These are phyloP conservation scores for Carex littledalei DNA, from an alignment of 176 grass and related monocot genomes.

Conservation along the genomic window DNA sequence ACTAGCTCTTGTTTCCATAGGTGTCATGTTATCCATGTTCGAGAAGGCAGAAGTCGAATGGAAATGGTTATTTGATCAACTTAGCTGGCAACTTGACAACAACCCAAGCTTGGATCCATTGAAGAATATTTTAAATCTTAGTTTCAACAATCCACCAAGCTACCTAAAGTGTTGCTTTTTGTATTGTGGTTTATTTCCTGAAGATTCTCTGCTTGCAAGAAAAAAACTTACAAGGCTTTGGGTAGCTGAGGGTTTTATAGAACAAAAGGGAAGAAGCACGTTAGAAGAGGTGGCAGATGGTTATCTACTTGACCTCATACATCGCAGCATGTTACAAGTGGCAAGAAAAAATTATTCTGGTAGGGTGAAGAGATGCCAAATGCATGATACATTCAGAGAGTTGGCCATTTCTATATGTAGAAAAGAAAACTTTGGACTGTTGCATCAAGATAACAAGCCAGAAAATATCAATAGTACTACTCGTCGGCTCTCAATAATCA, in stretches of 20 bases:
- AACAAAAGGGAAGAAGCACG: conserved; percentile 8
- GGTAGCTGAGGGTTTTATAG: conserved; percentile 31
- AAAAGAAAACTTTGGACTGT: conserved; percentile 24
- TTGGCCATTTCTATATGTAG: conserved; percentile 23
- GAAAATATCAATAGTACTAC: background rate
- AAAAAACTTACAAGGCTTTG: conserved; percentile 25
- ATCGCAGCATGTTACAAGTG: conserved; percentile 18
- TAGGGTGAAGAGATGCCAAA: background rate
- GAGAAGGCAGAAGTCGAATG: too few relatives aligned
- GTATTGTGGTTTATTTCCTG: conserved; percentile 1
- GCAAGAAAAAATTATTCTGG: background rate
- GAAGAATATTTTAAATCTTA: too few relatives aligned
- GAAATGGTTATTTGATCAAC: too few relatives aligned
- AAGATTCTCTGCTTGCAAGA: background rate
- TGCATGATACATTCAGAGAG: conserved; percentile 45
- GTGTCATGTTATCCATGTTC: too few relatives aligned
- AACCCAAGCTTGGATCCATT: too few relatives aligned
- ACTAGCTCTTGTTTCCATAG: too few relatives aligned
- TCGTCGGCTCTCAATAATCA: background rate
- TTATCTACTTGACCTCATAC: conserved; percentile 13
- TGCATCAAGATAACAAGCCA: conserved; percentile 4
- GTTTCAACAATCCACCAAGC: too few relatives aligned
- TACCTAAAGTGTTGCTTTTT: too few relatives aligned
- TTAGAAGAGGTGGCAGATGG: conserved; percentile 29
- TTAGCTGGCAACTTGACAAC: too few relatives aligned